Evolutionary conservation across 768 basidiomycete genomes (phyloP), one percentile per base, ranked within the genome.

Genomic region (Grammothele lineata): DNA sequence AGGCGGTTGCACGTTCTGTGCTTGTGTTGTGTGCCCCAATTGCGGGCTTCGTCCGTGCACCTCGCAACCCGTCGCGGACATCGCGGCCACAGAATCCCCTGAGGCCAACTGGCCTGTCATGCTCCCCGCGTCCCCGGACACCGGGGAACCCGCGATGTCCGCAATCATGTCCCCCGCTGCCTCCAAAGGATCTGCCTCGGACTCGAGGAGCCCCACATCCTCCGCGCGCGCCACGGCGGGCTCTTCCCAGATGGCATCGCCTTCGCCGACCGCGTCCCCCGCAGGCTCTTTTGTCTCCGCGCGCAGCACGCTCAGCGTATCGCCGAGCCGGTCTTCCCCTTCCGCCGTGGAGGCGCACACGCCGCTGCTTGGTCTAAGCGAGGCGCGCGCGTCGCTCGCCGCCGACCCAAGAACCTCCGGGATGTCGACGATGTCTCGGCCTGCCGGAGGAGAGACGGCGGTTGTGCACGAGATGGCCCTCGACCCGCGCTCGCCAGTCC

Each of bases 401-500:
- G 27, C 27, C 8, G n/a, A n/a, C n/a, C n/a, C n/a, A n/a, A n/a
- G n/a, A n/a, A n/a, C n/a, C n/a, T n/a, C n/a, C n/a, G n/a, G n/a
- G n/a, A n/a, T n/a, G n/a, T n/a, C n/a, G n/a, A n/a, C n/a, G n/a
- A n/a, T n/a, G n/a, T n/a, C n/a, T n/a, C n/a, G n/a, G n/a, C 35
- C n/a, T n/a, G n/a, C n/a, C 4, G 6, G 23, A 4, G 17, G 43
- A 14, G 30, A 37, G 10, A 40, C 10, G 12, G 42, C 15, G 27
- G 21, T 17, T 12, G 25, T 45, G 43, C 47, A 48, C 36, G 47
- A 48, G 9, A 32, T 27, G 15, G 19, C 39, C 10, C 45, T 53
- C 43, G 51, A 53, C 43, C 51, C 51, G 35, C 51, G 51, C 4
- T 53, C 51, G 30, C 51, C 51, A 11, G 27, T 53, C 22, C 51